Conservation (phyloP, 2,329 filamentous ascomycete genomes). For the Hypoxylon sp. region DNA sequence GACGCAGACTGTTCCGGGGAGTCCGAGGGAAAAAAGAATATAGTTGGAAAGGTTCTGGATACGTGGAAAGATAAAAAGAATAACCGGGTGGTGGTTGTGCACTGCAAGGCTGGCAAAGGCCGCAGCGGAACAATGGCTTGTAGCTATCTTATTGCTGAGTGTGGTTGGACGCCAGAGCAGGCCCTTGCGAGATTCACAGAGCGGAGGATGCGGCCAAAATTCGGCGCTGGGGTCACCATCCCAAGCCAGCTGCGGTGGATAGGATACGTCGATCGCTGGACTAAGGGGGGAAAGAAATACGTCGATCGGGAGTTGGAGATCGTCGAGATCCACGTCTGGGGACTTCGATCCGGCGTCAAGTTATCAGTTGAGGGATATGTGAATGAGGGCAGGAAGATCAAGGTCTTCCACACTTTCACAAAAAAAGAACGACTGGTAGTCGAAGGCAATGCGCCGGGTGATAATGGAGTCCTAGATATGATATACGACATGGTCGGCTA, state of each 20-base stretch:
- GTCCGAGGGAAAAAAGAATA: conserved; percentile 43
- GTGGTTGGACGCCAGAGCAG: conserved; percentile 71
- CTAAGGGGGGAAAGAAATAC: conserved; percentile 80
- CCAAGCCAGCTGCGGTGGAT: conserved; percentile 92
- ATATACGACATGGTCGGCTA: conserved; percentile 68
- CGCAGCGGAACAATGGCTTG: conserved; percentile 90
- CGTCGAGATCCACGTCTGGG: conserved; percentile 91
- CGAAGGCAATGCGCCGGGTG: conserved; percentile 67
- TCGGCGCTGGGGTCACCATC: conserved; percentile 91
- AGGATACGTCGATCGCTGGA: conserved; percentile 90
- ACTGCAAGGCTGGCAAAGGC: conserved; percentile 98
- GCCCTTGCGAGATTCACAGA: conserved; percentile 77
- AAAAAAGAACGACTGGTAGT: conserved; percentile 80
- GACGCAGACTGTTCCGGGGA: conserved; percentile 50
- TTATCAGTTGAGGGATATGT: conserved; percentile 86
- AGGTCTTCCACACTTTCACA: conserved; percentile 84
- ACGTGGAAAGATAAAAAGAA: conserved; percentile 56
- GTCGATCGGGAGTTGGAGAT: conserved; percentile 87
- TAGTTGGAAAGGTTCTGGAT: conserved; percentile 48
- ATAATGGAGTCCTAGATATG: conserved; percentile 65
- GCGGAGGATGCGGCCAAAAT: conserved; percentile 88
- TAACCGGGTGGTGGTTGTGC: conserved; percentile 84
- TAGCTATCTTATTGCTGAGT: conserved; percentile 90
- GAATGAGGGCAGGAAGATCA: conserved; percentile 91
- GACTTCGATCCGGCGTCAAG: conserved; percentile 88